Base-by-base conservation (phyloP, 805 yeast species). In the Kuraishia capsulata region DNA sequence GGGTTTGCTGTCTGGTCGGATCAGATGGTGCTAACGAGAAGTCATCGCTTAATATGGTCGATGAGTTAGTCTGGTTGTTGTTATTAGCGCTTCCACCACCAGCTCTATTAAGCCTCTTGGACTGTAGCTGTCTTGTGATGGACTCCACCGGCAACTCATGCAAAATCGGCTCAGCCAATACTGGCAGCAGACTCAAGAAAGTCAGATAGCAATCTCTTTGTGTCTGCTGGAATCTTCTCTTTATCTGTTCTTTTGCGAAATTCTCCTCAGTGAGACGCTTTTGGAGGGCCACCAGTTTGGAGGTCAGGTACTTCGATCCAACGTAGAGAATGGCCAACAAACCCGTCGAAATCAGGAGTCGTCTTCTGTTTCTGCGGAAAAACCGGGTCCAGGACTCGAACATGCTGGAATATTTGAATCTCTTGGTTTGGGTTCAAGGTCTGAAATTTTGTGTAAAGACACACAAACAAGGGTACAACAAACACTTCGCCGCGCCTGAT, bases 161-260 rank as follows among this genome's bases (percentile, higher is more conserved):
- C 41, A 78, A 58, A 5, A 86, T 70, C 13, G 84, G 86, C 23
- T 70, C 70, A 4, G 79, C 69, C 32, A 89, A 63, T 4, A 86
- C 85, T 2, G 96, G 95, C 36, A 85, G 65, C 44, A 90, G 67
- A 3, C 94, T 89, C 53, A 84, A 67, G 38, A 89, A 76, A 0
- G 97, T 90, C 62, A 77, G 78, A 38, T 82, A 69, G 35, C 96
- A 85, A 58, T 90, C 97, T 48, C 80, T 79, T 52, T 89, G 97
- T 9, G 96, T 90, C 63, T 88, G 96, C 37, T 82, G 78, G 51
- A 88, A 90, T 41, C 97, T 65, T 48, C 92, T 70, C 48, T 80
- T 80, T 42, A 89, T 81, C 48, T 77, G 81, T 45, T 78, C 85
- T 37, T 71, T 66, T 18, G 82, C 73, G 38, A 74, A 69, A 33